Evolutionary conservation across 2,329 filamentous ascomycete species (phyloP), one percentile per base, ranked within the genome.

Genomic region (Cryphonectria carpinicola): DNA sequence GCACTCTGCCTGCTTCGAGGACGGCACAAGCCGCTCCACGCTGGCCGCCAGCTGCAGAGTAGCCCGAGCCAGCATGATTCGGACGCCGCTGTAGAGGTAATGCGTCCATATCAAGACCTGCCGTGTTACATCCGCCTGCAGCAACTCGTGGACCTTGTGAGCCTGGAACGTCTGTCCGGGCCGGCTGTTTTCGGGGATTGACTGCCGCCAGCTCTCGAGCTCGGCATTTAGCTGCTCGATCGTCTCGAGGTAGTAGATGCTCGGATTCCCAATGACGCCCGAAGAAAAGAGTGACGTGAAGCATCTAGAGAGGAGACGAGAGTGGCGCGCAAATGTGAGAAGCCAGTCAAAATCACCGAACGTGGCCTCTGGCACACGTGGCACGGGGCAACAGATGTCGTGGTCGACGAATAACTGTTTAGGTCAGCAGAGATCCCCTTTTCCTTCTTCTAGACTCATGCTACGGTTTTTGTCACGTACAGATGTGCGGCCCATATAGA

Each of bases 361-460:
- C 0, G 74, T 64, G 8, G 74, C 71, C 58, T 76, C 76, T 4
- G 75, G 73, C 3, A 76, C 70, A 3, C 63, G 13, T 1, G 79
- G 78, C 1, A 79, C 71, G 0, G 77, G 77, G n/a, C 76, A 77
- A 7, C 74, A 73, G 49, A 80, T 80, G 69, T 80, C 78, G 60
- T 76, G 74, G 69, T 80, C 79, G 32, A 78, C 73, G 49, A 80
- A 79, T 2, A 72, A 71, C 77, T 78, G 67, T 4, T 37, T 8
- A 28, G 10, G 41, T 54, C 28, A 56, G 65, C 58, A 28, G 28
- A 28, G 35, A 19, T 35, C 17, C 10, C 11, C 6, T 46, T 46
- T 22, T 46, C 4, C 13, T 17, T 43, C 19, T 19, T 19, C 19
- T 19, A 1, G 14, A 4, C 43, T 43, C 41, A 46, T 41, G 39